Base-by-base conservation (phyloP, 805 yeast species). In the Barnettozyma wickerhamii region DNA sequence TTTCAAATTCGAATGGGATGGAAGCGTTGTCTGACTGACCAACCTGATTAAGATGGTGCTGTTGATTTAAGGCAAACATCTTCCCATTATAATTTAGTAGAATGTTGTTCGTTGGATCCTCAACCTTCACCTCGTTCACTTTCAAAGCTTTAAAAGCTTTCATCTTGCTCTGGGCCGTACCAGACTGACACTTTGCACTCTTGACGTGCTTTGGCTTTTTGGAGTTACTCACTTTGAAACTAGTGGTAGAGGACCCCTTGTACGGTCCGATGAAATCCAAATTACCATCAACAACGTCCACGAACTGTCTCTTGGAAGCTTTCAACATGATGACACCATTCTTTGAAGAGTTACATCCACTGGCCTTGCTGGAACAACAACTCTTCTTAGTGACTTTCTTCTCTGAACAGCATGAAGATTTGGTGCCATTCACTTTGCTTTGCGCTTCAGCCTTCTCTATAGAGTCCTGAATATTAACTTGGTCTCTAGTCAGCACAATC, bases 221-320 rank as follows among this genome's bases (percentile, higher is more conserved):
- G 2, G 35, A 9, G 10, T 17, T 19, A 3, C 35, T 38, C 2
- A 49, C 21, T 12, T 47, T 44, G 37, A 55, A 53, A 15, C 39
- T 51, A 21, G 40, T 48, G 28, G 47, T 40, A 10, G 45, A 33
- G 3, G 48, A 41, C 2, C 48, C 53, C 14, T 38, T 50, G 19
- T 50, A 55, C 10, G 60, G 58, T 4, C 54, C 62, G 19, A 56
- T 53, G 33, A 44, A 52, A 27, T 55, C 52, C 5, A 56, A 24
- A 10, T 45, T 46, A 9, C 62, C 62, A 35, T 47, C 50, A 18
- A 47, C 45, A 19, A 56, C 51, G 35, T 56, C 56, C 10, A 56
- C 60, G 33, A 50, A 50, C 26, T 52, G 48, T 39, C 55, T 47
- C 29, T 53, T 55, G 0, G 59, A 47, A 3, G 62, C 59, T 19